Base-by-base conservation (phyloP, 441 rosid species). In the Biscutella auriculata region DNA sequence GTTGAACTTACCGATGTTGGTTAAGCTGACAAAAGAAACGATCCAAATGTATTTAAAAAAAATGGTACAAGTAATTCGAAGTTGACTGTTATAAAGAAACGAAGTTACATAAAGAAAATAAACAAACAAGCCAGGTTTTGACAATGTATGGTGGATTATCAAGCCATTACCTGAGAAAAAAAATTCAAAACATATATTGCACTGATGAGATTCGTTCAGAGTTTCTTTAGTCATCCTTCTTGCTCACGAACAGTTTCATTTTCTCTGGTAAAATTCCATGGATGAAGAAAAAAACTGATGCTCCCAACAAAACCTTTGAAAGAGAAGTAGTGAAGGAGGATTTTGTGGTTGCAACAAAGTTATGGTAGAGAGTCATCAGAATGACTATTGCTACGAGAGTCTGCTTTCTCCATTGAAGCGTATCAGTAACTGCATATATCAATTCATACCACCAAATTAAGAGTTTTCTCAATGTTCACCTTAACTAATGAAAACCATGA, bases 181-280 rank as follows among this genome's bases (percentile, higher is more conserved):
- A 44, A 34, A 8, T 29, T 35, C 37, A 17, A 30, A 37, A 0
- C 10, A 49, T 11, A 9, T 6, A 28, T 8, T n/a, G n/a, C n/a
- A n/a, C n/a, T 13, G 5, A 8, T 14, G 36, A 48, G 30, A 47
- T 13, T 47, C n/a, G 36, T 9, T 49, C n/a, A n/a, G 6, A 60
- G 5, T 45, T 46, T 50, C 15, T 40, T 30, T 64, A 66, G 30
- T 27, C 60, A 1, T 14, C 37, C 60, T 58, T 66, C 70, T 57
- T 50, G 47, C 53, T 50, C 10, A 64, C 53, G 3, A 65, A 5
- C 53, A 65, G 13, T 33, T 50, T 57, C 89, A 79, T 67, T 70
- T 72, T 92, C 70, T 78, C 85, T 12, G 98, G 92, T 63, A 86
- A 62, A 63, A 61, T 42, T 37, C 84, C 83, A 71, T 79, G 82